phyloP scores from a whole-genome alignment of 176 grass and related monocot species.

The Aegilops umbellulata region DNA sequence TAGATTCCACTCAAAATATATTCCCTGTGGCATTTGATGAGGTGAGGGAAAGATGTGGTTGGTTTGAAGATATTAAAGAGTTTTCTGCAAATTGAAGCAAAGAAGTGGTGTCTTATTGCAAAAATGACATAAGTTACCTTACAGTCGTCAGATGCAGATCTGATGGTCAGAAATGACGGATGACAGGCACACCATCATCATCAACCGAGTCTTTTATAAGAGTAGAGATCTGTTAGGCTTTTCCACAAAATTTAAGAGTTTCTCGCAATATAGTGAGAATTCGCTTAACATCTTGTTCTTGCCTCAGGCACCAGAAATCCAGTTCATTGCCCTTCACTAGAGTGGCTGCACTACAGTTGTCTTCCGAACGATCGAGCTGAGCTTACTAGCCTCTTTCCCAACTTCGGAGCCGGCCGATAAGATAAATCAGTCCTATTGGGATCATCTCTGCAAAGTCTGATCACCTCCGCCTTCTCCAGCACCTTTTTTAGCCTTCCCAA shows the following conservation, averaged over 20 bases:
- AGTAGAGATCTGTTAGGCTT: not conserved
- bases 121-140: too few relatives aligned
- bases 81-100: too few relatives aligned
- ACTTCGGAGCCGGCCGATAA: not conserved
- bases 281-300: not conserved
- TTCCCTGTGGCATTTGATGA: too few relatives aligned
- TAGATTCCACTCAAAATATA: too few relatives aligned
- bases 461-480: not conserved
- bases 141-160: too few relatives aligned
- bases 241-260: not conserved
- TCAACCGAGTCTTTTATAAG: too few relatives aligned
- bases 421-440: not conserved
- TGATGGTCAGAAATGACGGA: too few relatives aligned
- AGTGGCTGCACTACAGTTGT: not conserved
- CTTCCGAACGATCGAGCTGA: not conserved
- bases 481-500: not conserved
- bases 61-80: too few relatives aligned
- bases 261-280: not conserved
- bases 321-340: not conserved
- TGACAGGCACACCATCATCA: too few relatives aligned
- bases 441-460: not conserved
- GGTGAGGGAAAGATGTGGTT: too few relatives aligned
- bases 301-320: not conserved
- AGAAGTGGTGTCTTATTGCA: too few relatives aligned
- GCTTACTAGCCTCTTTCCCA: not conserved